Evolutionary conservation across 176 grass and related monocot genomes (phyloP), one percentile per base, ranked within the genome.

Genomic region (Rhynchospora breviuscula): DNA sequence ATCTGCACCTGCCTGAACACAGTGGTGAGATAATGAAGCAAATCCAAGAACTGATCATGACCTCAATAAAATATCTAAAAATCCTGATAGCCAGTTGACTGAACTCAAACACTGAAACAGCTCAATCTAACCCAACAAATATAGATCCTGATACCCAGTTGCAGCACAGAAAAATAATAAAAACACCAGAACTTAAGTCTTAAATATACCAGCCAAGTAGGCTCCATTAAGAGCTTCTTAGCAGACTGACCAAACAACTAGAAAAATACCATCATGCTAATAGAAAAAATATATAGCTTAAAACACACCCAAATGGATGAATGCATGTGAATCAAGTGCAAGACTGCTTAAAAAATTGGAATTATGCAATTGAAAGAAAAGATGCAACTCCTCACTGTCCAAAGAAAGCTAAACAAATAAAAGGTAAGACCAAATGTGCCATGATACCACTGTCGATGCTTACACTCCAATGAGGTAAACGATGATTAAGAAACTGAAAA

Each of bases 381-480:
- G 68, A 26, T 22, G 13, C 10, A 77, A 78, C 73, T 56, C 21
- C 51, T 77, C 46, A 46, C 51, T 46, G 10, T 18, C 25, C 2
- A 78, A 57, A 56, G 25, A 56, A 18, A 29, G 31, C 7, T n/a
- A 78, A 78, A 33, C 0, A 67, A 22, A 67, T 18, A 52, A 13
- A 29, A 68, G 47, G 13, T 63, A 77, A 62, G 84, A 85, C 31
- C 71, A 66, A 83, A 85, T 82, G 71, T 84, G 71, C 88, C 92
- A 75, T 45, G 81, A 88, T 93, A 92, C 86, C 84, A 92, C 91
- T 92, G 89, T 84, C 88, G 72, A 56, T 91, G 91, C 85, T 94
- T 89, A 94, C 79, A 60, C 82, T 91, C 95, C 79, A 79, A 71
- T 75, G 90, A 91, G 83, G 82, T 86, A 89, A 94, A 90, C 87